Base-by-base conservation (phyloP, 768 basidiomycete species). In the Collybiopsis confluens region DNA sequence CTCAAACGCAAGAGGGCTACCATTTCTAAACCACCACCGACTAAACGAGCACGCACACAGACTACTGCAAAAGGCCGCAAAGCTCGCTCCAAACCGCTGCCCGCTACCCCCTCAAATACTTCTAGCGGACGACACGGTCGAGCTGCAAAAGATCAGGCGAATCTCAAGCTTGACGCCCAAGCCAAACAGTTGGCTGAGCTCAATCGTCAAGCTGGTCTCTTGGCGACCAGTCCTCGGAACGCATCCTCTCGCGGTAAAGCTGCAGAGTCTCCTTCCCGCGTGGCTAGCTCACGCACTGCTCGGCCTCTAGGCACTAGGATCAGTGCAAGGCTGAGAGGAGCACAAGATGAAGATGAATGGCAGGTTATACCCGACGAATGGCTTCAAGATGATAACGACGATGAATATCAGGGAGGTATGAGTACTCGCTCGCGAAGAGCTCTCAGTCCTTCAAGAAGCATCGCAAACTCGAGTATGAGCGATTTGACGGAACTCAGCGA, bases 361-460 rank as follows among this genome's bases (percentile, higher is more conserved):
- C 88, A 92, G 67, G 74, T 80, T 53, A 78, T 92, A 23, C 91
- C 90, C 0, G 78, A 84, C 8, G 89, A 89, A 61, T 92, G 89
- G 90, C 62, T 86, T 55, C 63, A 75, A 52, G 59, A 62, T 18
- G 68, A 67, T 13, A 54, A 58, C 41, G 38, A 35, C 7, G 53
- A 51, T 42, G 63, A 44, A 48, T 52, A 49, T 40, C 63, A 63
- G 59, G 60, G 45, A 38, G 15, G 49, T 16, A 35, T 13, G 27
- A 52, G 44, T 36, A 37, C 28, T 51, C 54, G 7, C 54, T 69
- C 55, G 49, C 54, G 51, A 55, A 55, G 58, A 37, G 45, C 16
- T 26, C 56, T 35, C 35, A 30, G 43, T 47, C 58, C 58, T 50
- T 79, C 78, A 62, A 81, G 81, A 3, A 83, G 86, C 6, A 62